Evolutionary conservation across 1,284 basidiomycete species (phyloP).

Genomic region (Melampsora larici-populina): DNA sequence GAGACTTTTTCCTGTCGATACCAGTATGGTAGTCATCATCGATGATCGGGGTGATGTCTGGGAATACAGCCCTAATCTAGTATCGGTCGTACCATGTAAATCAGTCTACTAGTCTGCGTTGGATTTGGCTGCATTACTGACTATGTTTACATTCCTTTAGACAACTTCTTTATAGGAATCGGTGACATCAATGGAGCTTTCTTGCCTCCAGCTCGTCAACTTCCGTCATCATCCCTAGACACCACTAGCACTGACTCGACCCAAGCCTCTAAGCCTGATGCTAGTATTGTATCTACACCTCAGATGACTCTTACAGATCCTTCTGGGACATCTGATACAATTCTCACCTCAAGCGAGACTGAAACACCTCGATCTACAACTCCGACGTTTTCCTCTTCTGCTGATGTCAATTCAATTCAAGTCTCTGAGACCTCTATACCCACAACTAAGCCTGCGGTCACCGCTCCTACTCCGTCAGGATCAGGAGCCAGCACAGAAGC

Average conservation of each 20-base stretch:
- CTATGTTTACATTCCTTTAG: conserved; percentile 56
- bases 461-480: neutral
- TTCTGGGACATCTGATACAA: conserved; percentile 51
- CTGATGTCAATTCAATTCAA: conserved; percentile 35
- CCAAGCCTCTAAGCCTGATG: conserved; percentile 47
- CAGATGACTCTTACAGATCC: conserved; percentile 56
- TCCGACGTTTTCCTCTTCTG: conserved; percentile 19
- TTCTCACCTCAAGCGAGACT: conserved; percentile 51
- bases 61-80: conserved; percentile 86
- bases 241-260: conserved; percentile 54
- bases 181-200: conserved; percentile 96
- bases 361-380: conserved; percentile 46
- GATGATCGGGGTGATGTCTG: conserved; percentile 97
- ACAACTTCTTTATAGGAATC: conserved; percentile 97
- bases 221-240: neutral
- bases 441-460: neutral
- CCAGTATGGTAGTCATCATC: conserved; percentile 98
- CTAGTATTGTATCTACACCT: conserved; percentile 54
- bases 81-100: conserved; percentile 94
- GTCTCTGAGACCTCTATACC: neutral
- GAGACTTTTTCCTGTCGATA: conserved; percentile 89
- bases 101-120: conserved; percentile 44
- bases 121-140: neutral
- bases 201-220: conserved; percentile 59
- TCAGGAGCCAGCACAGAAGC: neutral